Evolutionary conservation across 2,329 filamentous ascomycete species (phyloP).

Genomic region (Beauveria pseudobassiana): DNA sequence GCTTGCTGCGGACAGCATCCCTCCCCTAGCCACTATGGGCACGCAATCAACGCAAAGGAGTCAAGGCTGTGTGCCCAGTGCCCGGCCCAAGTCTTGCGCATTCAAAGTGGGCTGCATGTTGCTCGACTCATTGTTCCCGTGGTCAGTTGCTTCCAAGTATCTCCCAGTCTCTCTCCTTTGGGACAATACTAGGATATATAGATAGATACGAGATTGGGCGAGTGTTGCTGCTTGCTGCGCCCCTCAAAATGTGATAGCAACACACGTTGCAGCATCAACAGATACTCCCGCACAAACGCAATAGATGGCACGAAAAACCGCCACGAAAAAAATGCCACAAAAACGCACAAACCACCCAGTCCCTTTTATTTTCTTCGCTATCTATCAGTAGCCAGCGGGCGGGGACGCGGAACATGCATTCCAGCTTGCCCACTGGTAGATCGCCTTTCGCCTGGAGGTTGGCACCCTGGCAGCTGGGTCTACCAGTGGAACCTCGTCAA

Average conservation of each 20-base stretch:
- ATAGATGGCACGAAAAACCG: no score
- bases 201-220: neutral
- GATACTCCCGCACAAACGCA: neutral
- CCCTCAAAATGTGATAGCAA: neutral
- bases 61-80: no score
- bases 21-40: no score
- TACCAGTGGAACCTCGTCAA: neutral
- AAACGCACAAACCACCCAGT: neutral
- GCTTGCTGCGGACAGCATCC: no score
- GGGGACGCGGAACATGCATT: conserved; percentile 3
- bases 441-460: neutral
- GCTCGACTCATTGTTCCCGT: no score
- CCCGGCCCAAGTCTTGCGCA: no score
- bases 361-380: neutral
- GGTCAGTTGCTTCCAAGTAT: no score
- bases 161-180: no score
- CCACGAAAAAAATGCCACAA: neutral
- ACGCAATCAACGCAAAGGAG: no score
- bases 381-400: neutral
- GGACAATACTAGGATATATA: no score
- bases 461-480: neutral
- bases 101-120: no score
- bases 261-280: no score
- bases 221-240: neutral
- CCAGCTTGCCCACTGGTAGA: conserved; percentile 1